Percentiles rank a stretch among this genome's conserved stretches.
Evolutionary conservation across 2,329 filamentous ascomycete species (phyloP).

Genomic region (Metarhizium sp.): DNA sequence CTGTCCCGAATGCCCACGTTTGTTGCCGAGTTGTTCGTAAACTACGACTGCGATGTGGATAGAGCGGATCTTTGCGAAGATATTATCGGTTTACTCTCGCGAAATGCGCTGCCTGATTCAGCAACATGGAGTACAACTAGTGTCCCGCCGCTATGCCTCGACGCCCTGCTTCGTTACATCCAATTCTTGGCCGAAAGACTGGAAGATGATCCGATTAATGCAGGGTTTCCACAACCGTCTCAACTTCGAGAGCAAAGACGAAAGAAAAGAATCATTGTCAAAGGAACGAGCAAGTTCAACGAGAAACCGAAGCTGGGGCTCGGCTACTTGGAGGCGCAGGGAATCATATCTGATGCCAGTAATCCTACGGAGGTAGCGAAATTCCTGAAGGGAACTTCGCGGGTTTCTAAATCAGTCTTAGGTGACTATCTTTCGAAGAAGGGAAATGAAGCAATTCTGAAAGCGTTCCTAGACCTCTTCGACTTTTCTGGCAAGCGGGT

Average conservation of each 20-base stretch:
- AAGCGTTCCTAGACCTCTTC: conserved; percentile 77
- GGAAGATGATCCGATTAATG: conserved; percentile 54
- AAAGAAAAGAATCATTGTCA: conserved; percentile 81
- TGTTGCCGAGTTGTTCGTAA: conserved; percentile 91
- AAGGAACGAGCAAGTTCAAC: conserved; percentile 85
- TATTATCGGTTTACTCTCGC: conserved; percentile 82
- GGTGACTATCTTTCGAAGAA: conserved; percentile 92
- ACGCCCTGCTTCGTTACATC: conserved; percentile 82
- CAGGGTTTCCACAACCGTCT: conserved; percentile 57
- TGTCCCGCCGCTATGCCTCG: conserved; percentile 87
- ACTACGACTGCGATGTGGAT: conserved; percentile 94
- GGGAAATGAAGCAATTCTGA: conserved; percentile 75
- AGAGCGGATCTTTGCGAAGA: conserved; percentile 89
- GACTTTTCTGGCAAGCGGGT: conserved; percentile 80
- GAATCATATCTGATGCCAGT: conserved; percentile 68
- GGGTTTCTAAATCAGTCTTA: conserved; percentile 81
- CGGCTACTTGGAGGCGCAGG: conserved; percentile 73
- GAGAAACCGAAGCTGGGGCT: conserved; percentile 87
- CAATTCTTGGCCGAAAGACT: conserved; percentile 86
- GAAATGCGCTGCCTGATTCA: conserved; percentile 93
- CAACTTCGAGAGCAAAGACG: conserved; percentile 61
- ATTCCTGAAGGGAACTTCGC: conserved; percentile 79
- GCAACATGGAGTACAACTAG: conserved; percentile 99
- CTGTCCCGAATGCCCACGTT: conserved; percentile 88
- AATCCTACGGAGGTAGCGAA: conserved; percentile 71